Base-by-base conservation (phyloP, 1,284 basidiomycete species). In the Apiotrichum gamsii region DNA sequence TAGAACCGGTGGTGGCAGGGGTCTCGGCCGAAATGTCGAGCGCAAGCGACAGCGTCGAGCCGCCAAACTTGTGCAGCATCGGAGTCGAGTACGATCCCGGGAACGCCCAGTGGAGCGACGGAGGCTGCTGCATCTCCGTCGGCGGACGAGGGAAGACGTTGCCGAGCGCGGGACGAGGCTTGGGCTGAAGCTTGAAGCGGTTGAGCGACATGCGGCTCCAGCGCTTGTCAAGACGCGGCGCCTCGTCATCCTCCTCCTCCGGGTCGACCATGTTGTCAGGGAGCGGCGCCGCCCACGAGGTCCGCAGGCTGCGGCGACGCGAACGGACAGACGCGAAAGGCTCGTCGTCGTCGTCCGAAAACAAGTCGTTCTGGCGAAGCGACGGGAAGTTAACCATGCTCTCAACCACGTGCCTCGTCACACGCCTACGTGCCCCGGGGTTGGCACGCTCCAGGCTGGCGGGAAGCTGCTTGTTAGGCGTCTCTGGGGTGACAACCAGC, bases 21-120 rank as follows among this genome's bases (percentile, higher is more conserved):
- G 32, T 36, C 14, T 49, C 43, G 23, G 44, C 45, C 15, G 34
- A 36, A 16, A 50, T 50, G 43, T 52, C 54, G 8, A 56, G 43
- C 0, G 50, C 54, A 15, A 56, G 51, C 11, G 42, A 45, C 11
- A 54, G 46, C 5, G 52, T 54, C 28, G 52, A 54, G 3, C 52
- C 52, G 19, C 54, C 54, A 36, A 56, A 50, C 45, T 52, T 52
- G 51, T 56, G 45, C 16, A 56, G 51, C 47, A 50, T 42, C 5
- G 50, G 50, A 32, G 51, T 56, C 39, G 54, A 56, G 47, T 49
- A 49, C 19, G 51, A 56, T n/a, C 40, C 45, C 2, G 54, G 51
- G 45, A 52, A 48, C 11, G 54, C 50, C 54, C 54, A 56, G 45
- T 56, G 54, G 16, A 52, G 54, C 35, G 50, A 42, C 3, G 54